A percentile compares a stretch with the other conserved stretches of the same genome.
Evolutionary conservation across 495 filamentous ascomycete genomes (phyloP).

Genomic region (Evansstolkia leycettana): DNA sequence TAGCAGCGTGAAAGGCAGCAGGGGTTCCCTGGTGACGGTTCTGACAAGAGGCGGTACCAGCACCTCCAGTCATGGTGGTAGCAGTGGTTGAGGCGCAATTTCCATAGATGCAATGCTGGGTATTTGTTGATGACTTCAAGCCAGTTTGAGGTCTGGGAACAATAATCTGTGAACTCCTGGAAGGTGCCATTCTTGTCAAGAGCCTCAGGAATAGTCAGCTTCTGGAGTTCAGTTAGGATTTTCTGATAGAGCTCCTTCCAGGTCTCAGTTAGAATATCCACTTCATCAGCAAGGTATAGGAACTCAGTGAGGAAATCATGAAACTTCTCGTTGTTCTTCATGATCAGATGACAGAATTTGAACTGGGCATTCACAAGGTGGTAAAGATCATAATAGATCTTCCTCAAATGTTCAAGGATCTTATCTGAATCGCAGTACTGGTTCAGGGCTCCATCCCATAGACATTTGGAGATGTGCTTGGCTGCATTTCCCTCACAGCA

Average conservation of each 20-base stretch:
- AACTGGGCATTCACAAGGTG: background rate
- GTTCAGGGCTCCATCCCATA: no score
- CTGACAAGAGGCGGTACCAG: background rate
- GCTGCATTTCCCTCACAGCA: no score
- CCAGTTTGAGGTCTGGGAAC: background rate
- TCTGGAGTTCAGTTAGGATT: background rate
- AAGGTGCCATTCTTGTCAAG: background rate
- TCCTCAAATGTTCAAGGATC: no score
- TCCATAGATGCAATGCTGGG: background rate
- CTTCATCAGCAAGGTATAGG: conserved; percentile 1
- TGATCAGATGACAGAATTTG: background rate
- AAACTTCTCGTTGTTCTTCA: conserved; percentile 1
- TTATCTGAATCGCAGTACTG: no score
- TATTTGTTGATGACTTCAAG: background rate
- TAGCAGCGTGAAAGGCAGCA: no score
- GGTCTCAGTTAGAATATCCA: background rate
- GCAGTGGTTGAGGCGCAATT: background rate
- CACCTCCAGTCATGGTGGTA: background rate
- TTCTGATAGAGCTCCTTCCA: conserved; percentile 4
- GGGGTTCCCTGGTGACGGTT: background rate
- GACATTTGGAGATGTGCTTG: no score
- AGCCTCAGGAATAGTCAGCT: background rate
- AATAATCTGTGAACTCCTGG: background rate
- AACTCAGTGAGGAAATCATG: conserved; percentile 5
- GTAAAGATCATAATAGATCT: no score